Evolutionary conservation across 2,329 filamentous ascomycete species (phyloP).

Genomic region (Paracoccidioides lutzii): DNA sequence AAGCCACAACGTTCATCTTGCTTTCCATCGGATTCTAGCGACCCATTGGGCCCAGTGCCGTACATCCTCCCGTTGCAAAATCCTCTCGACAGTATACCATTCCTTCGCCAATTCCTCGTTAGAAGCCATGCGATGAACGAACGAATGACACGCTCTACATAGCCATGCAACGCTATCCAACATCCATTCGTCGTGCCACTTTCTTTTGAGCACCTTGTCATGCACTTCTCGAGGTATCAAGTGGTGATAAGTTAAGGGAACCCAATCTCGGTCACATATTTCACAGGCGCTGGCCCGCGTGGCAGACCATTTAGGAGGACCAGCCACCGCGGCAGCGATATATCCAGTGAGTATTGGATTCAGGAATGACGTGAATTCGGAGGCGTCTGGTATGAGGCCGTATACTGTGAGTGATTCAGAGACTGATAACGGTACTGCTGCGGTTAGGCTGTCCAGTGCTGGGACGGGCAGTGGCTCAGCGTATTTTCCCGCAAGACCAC

Average conservation of each 20-base stretch:
- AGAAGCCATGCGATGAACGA: conserved; percentile 60
- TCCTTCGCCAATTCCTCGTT: conserved; percentile 67
- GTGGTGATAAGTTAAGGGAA: conserved; percentile 71
- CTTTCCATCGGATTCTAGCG: conserved; percentile 61
- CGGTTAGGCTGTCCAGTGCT: conserved; percentile 40
- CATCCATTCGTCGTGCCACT: conserved; percentile 64
- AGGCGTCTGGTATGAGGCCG: conserved; percentile 41
- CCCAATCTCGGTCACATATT: conserved; percentile 61
- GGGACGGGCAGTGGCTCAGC: conserved; percentile 41
- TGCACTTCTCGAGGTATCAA: conserved; percentile 70
- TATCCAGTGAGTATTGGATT: conserved; percentile 52
- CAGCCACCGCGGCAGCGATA: conserved; percentile 42
- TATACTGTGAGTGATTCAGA: conserved; percentile 58
- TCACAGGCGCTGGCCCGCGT: conserved; percentile 55
- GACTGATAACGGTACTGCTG: conserved; percentile 46
- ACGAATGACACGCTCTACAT: conserved; percentile 70
- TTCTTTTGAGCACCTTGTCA: conserved; percentile 59
- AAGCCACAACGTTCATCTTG: conserved; percentile 23
- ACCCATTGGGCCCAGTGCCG: conserved; percentile 61
- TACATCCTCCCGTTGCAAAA: conserved; percentile 60
- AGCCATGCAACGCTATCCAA: conserved; percentile 76
- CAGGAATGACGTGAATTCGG: conserved; percentile 44
- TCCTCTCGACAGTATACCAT: conserved; percentile 59
- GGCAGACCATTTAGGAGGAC: conserved; percentile 50
- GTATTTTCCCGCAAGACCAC: conserved; percentile 43